These are phyloP conservation scores for peach (Prunus persica) DNA, from an alignment of 306 rosid species.

Conservation along the genomic window Prunus_persica_NCBIv2 NC_034011.1:14395501-14396000, in stretches of 20 bases:
- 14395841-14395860: too few species aligned
- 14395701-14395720: too few species aligned
- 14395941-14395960: background rate
- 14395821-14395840: background rate
- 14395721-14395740: too few species aligned
- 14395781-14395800: background rate
- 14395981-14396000: constrained; percentile 25
- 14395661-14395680: too few species aligned
- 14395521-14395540: background rate
- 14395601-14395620: too few species aligned
- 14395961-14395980: background rate
- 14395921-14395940: background rate
- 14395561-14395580: background rate
- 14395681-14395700: too few species aligned
- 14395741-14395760: too few species aligned
- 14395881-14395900: background rate
- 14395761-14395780: background rate
- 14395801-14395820: background rate
- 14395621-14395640: too few species aligned
- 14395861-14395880: too few species aligned
- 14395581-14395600: background rate
- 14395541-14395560: too few species aligned
- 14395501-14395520: background rate
- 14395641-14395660: too few species aligned
- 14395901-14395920: background rate